These are phyloP conservation scores for Bjerkandera adusta DNA, from an alignment of 1,284 basidiomycete species.

Conservation along the genomic window DNA sequence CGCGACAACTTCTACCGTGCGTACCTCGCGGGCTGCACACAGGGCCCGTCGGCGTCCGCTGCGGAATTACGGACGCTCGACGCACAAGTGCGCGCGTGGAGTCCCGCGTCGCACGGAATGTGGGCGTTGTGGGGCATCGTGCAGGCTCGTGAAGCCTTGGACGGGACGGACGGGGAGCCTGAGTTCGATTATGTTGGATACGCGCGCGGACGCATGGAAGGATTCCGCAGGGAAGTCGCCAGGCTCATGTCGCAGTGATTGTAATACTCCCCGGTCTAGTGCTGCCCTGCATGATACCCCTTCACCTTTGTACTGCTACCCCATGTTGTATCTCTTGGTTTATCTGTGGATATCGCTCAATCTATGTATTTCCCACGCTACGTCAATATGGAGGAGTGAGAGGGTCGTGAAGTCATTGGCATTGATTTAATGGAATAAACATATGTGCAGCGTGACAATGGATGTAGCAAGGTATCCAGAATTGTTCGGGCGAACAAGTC, in stretches of 20 bases:
- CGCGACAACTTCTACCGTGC: constrained; percentile 81
- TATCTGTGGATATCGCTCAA: too few relatives aligned
- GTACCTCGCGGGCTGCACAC: constrained; percentile 60
- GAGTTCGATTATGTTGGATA: constrained; percentile 83
- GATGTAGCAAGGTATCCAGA: constrained; percentile 27
- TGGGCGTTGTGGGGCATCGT: constrained; percentile 94
- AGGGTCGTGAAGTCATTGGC: not conserved
- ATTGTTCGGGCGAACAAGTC: constrained; percentile 38
- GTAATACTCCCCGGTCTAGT: too few relatives aligned
- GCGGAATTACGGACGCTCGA: constrained; percentile 54
- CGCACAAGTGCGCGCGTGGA: constrained; percentile 80
- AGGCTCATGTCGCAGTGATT: too few relatives aligned
- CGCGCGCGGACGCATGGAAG: constrained; percentile 60
- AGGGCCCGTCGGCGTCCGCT: constrained; percentile 20
- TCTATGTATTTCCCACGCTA: not conserved
- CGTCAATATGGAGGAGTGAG: not conserved
- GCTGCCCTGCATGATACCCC: too few relatives aligned
- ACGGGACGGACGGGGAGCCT: constrained; percentile 50
- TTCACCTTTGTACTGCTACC: not conserved
- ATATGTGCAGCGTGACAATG: constrained; percentile 26
- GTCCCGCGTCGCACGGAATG: constrained; percentile 83
- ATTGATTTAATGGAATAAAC: constrained; percentile 32
- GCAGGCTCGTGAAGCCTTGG: constrained; percentile 81
- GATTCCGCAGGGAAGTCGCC: constrained; percentile 63
- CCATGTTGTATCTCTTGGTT: not conserved